Base-by-base conservation (phyloP, 805 yeast species). In the Schwanniomyces sp. region DNA sequence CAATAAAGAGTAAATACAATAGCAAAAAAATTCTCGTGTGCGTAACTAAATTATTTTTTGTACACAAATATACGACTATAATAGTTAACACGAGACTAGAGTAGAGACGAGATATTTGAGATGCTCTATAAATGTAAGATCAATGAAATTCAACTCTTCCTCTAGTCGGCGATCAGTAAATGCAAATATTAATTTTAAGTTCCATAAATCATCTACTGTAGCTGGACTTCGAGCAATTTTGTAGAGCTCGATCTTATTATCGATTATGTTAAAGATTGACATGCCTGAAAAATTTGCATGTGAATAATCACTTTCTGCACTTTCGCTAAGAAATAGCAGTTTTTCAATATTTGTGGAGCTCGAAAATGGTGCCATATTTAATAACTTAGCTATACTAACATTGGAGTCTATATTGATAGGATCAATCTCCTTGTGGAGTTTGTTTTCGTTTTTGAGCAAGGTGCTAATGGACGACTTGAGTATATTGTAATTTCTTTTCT, bases 181-280 rank as follows among this genome's bases (percentile, higher is more conserved):
- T 12, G 83, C 78, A 65, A 86, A 83, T 7, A 86, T 62, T 43
- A 86, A 60, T 49, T 78, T 78, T 48, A 86, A 63, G 54, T 82
- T 84, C 84, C 88, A 81, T 45, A 86, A 63, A 46, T 85, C 88
- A 41, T 84, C 85, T 4, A 72, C 52, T 1, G 63, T 58, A 10
- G 50, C 44, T 0, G 86, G 85, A 1, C 55, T 52, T 3, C 49
- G 48, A 1, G 81, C 80, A 55, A 78, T 63, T 2, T 59, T 58
- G 25, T 63, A 63, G 25, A 85, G 62, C 52, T 84, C 85, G 18
- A 81, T 58, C 56, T 82, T 80, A 52, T 75, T 71, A 58, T 86
- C 89, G 26, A 81, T 60, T 11, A 74, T 70, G 41, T 64, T 64
- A 52, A 66, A 70, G 4, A 81, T 70, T 3, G 78, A 75, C 24